Conservation (phyloP, 495 filamentous ascomycete genomes). For the Lophium mytilinum region DNA sequence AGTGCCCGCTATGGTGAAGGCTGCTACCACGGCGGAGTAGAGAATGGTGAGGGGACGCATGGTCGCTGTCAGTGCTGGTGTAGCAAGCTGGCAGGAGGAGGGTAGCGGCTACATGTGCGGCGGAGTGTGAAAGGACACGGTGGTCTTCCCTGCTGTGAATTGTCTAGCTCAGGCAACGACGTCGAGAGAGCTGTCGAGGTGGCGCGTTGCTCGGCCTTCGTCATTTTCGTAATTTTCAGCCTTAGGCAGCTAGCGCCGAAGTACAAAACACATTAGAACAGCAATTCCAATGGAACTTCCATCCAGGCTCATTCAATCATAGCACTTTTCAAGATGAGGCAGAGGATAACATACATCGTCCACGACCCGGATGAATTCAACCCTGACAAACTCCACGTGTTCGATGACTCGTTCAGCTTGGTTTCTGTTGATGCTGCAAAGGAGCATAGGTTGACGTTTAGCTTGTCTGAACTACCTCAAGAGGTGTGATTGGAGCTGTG, state of each 20-base stretch:
- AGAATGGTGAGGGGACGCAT: constrained; percentile 36
- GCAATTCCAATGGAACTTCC: constrained; percentile 1
- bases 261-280: background rate
- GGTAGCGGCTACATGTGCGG: background rate
- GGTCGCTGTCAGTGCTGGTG: background rate
- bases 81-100: background rate
- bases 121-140: constrained; percentile 16
- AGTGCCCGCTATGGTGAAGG: constrained; percentile 21
- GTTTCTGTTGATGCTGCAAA: constrained; percentile 51
- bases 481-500: constrained; percentile 42
- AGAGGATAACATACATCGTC: constrained; percentile 76
- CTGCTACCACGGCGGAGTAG: constrained; percentile 28
- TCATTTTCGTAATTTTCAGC: constrained; percentile 4
- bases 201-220: constrained; percentile 11
- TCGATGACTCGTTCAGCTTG: constrained; percentile 37
- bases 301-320: background rate
- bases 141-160: constrained; percentile 1
- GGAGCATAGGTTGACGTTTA: constrained; percentile 73
- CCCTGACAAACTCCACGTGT: constrained; percentile 49
- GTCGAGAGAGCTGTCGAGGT: background rate
- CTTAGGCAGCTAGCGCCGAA: background rate
- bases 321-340: constrained; percentile 52
- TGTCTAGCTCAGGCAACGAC: background rate
- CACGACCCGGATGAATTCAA: constrained; percentile 51
- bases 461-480: constrained; percentile 60